Conservation (phyloP, 805 yeast species). For the Sungouiozyma intestinalis region DNA sequence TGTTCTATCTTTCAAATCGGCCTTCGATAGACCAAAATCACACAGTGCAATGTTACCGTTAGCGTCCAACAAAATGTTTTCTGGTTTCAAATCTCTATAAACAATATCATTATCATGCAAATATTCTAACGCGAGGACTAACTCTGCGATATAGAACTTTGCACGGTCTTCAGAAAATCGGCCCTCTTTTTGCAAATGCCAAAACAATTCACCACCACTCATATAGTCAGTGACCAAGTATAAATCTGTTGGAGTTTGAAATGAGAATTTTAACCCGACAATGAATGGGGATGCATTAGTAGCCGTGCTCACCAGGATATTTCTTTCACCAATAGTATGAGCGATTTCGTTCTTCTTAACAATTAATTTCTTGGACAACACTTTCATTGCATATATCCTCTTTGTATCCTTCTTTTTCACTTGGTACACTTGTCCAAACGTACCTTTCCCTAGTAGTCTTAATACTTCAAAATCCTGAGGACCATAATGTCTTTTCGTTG, state of each 20-base stretch:
- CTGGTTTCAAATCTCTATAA: constrained; percentile 94
- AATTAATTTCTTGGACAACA: constrained; percentile 84
- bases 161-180: constrained; percentile 89
- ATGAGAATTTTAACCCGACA: constrained; percentile 90
- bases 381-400: constrained; percentile 96
- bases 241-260: constrained; percentile 88
- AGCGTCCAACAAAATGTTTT: constrained; percentile 88
- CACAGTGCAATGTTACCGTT: constrained; percentile 96
- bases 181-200: constrained; percentile 96
- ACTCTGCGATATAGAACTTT: constrained; percentile 92
- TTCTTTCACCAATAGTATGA: constrained; percentile 94
- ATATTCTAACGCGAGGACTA: constrained; percentile 86
- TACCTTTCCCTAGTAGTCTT: constrained; percentile 87
- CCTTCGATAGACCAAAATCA: constrained; percentile 94
- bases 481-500: constrained; percentile 69
- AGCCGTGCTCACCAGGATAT: constrained; percentile 86
- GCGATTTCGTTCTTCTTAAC: constrained; percentile 96
- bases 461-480: constrained; percentile 92
- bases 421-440: constrained; percentile 96
- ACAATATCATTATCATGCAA: constrained; percentile 93
- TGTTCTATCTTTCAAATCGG: constrained; percentile 80
- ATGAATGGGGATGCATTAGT: constrained; percentile 85
- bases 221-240: constrained; percentile 93
- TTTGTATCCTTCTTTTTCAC: constrained; percentile 84
- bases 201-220: constrained; percentile 96